Conservation (phyloP, 495 filamentous ascomycete species). For the Cladorrhinum samala region DNA sequence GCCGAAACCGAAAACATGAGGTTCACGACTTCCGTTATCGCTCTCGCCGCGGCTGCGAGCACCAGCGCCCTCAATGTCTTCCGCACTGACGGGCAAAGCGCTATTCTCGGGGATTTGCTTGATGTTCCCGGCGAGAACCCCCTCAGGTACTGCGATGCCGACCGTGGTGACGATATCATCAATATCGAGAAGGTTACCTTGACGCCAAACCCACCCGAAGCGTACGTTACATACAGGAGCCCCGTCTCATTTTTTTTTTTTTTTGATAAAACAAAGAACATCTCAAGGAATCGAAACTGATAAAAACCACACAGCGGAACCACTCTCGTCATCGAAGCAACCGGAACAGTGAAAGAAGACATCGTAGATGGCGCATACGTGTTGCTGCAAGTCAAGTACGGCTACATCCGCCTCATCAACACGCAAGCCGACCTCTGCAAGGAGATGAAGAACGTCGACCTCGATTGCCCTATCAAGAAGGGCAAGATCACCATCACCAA, state of each 20-base stretch:
- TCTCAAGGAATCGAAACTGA: background rate
- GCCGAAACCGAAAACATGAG: no score
- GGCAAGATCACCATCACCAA: slow-evolving; percentile 69
- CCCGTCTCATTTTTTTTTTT: no score
- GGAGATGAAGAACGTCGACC: slow-evolving; percentile 76
- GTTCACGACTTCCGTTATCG: slow-evolving; percentile 36
- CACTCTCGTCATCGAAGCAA: slow-evolving; percentile 71
- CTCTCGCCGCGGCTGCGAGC: slow-evolving; percentile 33
- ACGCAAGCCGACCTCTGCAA: slow-evolving; percentile 79
- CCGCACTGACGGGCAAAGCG: slow-evolving; percentile 26
- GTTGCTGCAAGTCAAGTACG: slow-evolving; percentile 83
- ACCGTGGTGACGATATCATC: slow-evolving; percentile 57
- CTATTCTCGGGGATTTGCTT: slow-evolving; percentile 30
- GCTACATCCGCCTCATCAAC: slow-evolving; percentile 80
- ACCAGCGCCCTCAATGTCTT: slow-evolving; percentile 38
- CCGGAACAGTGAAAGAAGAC: slow-evolving; percentile 59
- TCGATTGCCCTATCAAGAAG: slow-evolving; percentile 79
- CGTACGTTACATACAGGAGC: slow-evolving; percentile 57
- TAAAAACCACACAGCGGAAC: slow-evolving; percentile 54
- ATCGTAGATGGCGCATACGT: slow-evolving; percentile 76
- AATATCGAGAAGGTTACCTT: slow-evolving; percentile 74
- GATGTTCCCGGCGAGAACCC: slow-evolving; percentile 71
- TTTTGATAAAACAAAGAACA: no score
- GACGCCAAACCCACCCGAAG: slow-evolving; percentile 73
- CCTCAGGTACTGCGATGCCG: slow-evolving; percentile 62